A percentile compares a stretch with the other conserved stretches of the same genome.
Evolutionary conservation across 2,329 filamentous ascomycete species (phyloP).

Genomic region (Pseudocercospora pini-densiflorae): DNA sequence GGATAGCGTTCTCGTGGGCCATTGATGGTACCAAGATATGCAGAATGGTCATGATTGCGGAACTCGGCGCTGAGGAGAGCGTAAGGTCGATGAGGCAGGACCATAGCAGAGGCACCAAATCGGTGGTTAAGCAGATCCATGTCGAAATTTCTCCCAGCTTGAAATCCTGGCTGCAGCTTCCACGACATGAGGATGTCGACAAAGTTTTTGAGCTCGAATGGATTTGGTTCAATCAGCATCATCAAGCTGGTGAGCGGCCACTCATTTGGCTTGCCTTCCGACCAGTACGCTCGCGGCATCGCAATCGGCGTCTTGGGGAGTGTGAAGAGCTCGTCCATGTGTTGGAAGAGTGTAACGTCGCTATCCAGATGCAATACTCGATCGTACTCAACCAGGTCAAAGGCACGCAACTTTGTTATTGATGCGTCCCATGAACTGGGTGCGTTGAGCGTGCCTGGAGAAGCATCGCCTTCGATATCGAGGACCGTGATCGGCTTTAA

Average conservation of each 20-base stretch:
- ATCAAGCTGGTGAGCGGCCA: conserved; percentile 64
- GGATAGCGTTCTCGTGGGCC: conserved; percentile 46
- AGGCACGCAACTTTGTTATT: conserved; percentile 71
- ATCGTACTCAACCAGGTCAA: conserved; percentile 67
- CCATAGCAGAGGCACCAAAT: conserved; percentile 63
- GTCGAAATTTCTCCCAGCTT: conserved; percentile 33
- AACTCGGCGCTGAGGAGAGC: conserved; percentile 68
- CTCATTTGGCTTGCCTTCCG: conserved; percentile 48
- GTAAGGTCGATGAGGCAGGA: conserved; percentile 68
- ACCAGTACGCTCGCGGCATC: conserved; percentile 75
- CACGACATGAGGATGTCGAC: conserved; percentile 41
- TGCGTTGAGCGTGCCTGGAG: conserved; percentile 40
- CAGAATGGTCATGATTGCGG: conserved; percentile 56
- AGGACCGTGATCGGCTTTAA: conserved; percentile 54
- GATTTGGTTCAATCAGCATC: conserved; percentile 65
- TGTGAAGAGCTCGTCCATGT: conserved; percentile 73
- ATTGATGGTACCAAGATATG: conserved; percentile 56
- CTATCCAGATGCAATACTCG: conserved; percentile 65
- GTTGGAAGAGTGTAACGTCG: conserved; percentile 65
- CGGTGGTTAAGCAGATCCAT: conserved; percentile 62
- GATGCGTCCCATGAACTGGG: conserved; percentile 57
- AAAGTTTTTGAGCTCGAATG: conserved; percentile 54
- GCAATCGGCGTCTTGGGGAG: conserved; percentile 62
- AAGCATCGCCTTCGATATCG: conserved; percentile 33
- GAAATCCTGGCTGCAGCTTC: conserved; percentile 49